Evolutionary conservation across 768 basidiomycete genomes (phyloP).

Genomic region (Lepiota venenata): DNA sequence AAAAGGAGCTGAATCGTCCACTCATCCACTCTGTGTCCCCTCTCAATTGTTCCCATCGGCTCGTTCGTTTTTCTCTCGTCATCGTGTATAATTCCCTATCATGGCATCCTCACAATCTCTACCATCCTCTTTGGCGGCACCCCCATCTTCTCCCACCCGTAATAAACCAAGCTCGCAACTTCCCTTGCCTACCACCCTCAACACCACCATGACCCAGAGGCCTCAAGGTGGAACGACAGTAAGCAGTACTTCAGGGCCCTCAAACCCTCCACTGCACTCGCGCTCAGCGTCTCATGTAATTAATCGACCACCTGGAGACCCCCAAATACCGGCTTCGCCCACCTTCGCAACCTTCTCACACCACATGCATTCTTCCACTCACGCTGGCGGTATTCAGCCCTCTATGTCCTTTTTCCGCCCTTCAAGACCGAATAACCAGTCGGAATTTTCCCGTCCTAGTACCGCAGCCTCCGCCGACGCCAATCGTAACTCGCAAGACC

Average conservation of each 20-base stretch:
- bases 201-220: constrained; percentile 17
- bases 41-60: background rate
- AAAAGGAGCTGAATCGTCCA: background rate
- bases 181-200: constrained; percentile 32
- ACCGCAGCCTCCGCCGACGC: constrained; percentile 27
- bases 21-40: background rate
- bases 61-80: background rate
- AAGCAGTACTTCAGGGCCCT: constrained; percentile 1
- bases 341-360: constrained; percentile 16
- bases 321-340: constrained; percentile 17
- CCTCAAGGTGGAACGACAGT: constrained; percentile 12
- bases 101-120: constrained; percentile 23
- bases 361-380: constrained; percentile 33
- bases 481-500: constrained; percentile 10
- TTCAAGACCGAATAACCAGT: constrained; percentile 51
- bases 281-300: constrained; percentile 12
- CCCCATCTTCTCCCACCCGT: constrained; percentile 17
- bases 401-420: constrained; percentile 79
- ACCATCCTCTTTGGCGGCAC: constrained; percentile 21
- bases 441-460: constrained; percentile 37
- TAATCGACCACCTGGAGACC: constrained; percentile 14
- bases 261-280: constrained; percentile 7
- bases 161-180: constrained; percentile 26
- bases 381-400: constrained; percentile 74
- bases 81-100: background rate